A percentile compares a stretch with the other conserved stretches of the same genome.
phyloP scores from a whole-genome alignment of 2,329 filamentous ascomycete species.

The Lasiodiplodia gonubiensis region DNA sequence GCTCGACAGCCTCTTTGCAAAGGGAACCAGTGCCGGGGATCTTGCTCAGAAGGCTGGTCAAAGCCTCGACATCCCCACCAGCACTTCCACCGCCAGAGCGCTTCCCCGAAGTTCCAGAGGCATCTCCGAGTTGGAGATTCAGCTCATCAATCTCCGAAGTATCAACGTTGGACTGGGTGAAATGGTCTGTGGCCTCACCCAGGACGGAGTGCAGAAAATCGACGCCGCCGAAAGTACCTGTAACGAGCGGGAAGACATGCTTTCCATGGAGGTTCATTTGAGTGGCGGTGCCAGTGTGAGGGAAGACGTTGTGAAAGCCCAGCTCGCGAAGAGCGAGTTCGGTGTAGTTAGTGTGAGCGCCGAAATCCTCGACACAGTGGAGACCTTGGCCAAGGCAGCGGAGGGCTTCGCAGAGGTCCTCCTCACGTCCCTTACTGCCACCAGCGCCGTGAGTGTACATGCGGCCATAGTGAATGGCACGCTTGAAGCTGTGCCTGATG shows the following conservation, averaged over 20 bases:
- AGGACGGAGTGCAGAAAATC: conserved; percentile 58
- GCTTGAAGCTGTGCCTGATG: conserved; percentile 59
- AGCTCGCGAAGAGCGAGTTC: conserved; percentile 60
- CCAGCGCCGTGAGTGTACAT: conserved; percentile 53
- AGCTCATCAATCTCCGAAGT: conserved; percentile 52
- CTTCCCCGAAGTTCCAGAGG: conserved; percentile 40
- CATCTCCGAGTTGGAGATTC: conserved; percentile 51
- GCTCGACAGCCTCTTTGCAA: conserved; percentile 52
- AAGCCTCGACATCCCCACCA: conserved; percentile 41
- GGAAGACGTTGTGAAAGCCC: conserved; percentile 58
- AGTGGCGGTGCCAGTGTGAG: conserved; percentile 56
- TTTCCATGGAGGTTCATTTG: conserved; percentile 54
- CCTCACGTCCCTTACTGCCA: conserved; percentile 48
- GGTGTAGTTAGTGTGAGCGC: conserved; percentile 61
- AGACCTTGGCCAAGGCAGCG: conserved; percentile 59
- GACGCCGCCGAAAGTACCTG: conserved; percentile 61
- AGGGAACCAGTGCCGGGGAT: conserved; percentile 66
- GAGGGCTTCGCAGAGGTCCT: conserved; percentile 56
- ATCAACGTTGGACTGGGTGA: conserved; percentile 52
- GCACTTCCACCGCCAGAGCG: conserved; percentile 39
- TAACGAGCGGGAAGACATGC: conserved; percentile 58
- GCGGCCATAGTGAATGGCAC: conserved; percentile 56
- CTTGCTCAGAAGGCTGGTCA: conserved; percentile 76
- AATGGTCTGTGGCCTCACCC: conserved; percentile 57
- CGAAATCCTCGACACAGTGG: conserved; percentile 61